Conservation (phyloP, 768 basidiomycete species). For the Strobilomyces confusus region DNA sequence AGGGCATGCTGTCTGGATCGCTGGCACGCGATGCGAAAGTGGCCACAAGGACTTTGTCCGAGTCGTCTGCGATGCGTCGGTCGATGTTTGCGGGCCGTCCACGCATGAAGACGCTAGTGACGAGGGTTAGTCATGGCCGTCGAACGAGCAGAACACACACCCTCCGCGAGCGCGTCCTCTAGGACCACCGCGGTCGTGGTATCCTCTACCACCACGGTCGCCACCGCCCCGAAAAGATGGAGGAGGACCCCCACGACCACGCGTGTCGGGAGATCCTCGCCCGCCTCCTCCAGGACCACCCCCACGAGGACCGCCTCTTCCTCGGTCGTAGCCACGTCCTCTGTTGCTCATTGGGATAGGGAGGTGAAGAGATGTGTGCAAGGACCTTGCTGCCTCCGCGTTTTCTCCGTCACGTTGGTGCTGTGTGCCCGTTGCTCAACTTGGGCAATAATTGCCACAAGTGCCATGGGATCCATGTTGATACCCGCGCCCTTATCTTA, state of each 20-base stretch:
- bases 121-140: not conserved
- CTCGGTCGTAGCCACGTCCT: slow-evolving; percentile 39
- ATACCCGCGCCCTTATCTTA: slow-evolving; percentile 10
- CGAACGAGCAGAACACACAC: slow-evolving; percentile 23
- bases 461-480: slow-evolving; percentile 1
- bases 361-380: not conserved
- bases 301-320: slow-evolving; percentile 35
- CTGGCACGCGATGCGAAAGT: slow-evolving; percentile 26
- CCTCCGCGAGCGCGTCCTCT: slow-evolving; percentile 37
- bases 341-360: slow-evolving; percentile 32
- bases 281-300: slow-evolving; percentile 33
- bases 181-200: slow-evolving; percentile 22
- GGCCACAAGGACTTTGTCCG: slow-evolving; percentile 42
- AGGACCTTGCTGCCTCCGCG: not conserved
- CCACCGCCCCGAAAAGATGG: slow-evolving; percentile 25
- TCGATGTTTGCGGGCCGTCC: slow-evolving; percentile 45
- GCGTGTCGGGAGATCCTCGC: slow-evolving; percentile 27
- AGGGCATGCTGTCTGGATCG: slow-evolving; percentile 34
- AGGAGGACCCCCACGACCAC: slow-evolving; percentile 26
- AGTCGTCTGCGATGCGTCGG: slow-evolving; percentile 44
- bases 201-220: slow-evolving; percentile 32
- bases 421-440: slow-evolving; percentile 15
- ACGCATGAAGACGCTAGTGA: slow-evolving; percentile 38
- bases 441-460: slow-evolving; percentile 8
- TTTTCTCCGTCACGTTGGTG: slow-evolving; percentile 14